Percentiles rank a stretch among this genome's conserved stretches.
phyloP scores from a whole-genome alignment of 768 basidiomycete species.

The Termitomyces sp. region DNA sequence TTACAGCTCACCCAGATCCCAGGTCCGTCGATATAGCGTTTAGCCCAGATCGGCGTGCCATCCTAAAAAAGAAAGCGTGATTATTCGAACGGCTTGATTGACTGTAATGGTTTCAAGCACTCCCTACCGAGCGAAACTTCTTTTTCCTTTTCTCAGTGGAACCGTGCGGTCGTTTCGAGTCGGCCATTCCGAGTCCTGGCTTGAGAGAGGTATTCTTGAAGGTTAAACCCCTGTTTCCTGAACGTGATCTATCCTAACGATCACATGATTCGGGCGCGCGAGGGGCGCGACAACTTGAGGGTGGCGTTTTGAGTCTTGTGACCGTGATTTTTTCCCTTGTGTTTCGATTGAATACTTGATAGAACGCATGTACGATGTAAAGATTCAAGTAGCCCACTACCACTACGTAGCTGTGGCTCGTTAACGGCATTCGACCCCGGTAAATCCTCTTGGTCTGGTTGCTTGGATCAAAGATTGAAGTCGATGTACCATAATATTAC shows the following conservation, averaged over 20 bases:
- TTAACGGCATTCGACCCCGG: neutral
- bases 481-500: neutral
- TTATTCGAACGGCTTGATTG: neutral
- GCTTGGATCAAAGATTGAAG: neutral
- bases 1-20: conserved; percentile 81
- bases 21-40: conserved; percentile 66
- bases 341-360: no score
- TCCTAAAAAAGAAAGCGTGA: conserved; percentile 34
- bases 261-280: neutral
- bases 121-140: conserved; percentile 46
- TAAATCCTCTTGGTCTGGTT: neutral
- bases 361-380: no score
- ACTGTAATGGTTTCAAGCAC: neutral
- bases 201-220: neutral
- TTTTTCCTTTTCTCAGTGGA: conserved; percentile 30
- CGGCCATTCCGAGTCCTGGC: conserved; percentile 3
- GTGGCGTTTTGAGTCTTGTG: neutral
- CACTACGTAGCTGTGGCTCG: no score
- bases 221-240: no score
- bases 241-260: neutral
- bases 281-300: no score
- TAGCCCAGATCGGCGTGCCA: conserved; percentile 62
- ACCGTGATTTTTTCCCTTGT: neutral
- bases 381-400: no score
- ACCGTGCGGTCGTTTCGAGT: neutral